phyloP scores from a whole-genome alignment of 495 filamentous ascomycete species.

The Tricharina praecox region DNA sequence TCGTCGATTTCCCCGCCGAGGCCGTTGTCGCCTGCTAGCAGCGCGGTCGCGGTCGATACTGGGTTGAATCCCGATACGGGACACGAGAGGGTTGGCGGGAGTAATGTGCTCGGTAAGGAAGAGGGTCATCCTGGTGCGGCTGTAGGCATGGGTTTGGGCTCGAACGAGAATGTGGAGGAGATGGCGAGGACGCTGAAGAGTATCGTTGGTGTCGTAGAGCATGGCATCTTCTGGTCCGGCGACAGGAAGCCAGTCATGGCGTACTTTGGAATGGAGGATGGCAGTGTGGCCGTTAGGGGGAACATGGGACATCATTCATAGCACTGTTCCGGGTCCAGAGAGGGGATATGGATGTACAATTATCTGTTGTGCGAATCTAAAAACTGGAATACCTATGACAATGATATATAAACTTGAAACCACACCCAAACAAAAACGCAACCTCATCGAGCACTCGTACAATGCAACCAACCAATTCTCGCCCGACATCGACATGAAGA shows the following conservation, averaged over 20 bases:
- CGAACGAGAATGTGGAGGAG: constrained; percentile 47
- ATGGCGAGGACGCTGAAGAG: constrained; percentile 56
- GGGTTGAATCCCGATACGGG: constrained; percentile 16
- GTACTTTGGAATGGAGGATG: constrained; percentile 86
- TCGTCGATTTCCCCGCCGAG: constrained; percentile 64
- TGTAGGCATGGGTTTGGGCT: constrained; percentile 28
- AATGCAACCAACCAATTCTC: no score
- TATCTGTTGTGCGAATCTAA: no score
- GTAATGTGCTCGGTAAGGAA: constrained; percentile 26
- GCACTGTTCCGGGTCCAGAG: no score
- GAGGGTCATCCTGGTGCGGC: constrained; percentile 25
- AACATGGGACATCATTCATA: not conserved
- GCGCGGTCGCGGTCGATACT: constrained; percentile 17
- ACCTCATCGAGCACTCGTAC: no score
- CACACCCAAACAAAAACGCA: no score
- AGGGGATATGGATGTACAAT: no score
- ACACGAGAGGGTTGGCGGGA: constrained; percentile 18
- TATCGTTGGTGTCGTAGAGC: constrained; percentile 77
- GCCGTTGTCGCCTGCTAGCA: constrained; percentile 16
- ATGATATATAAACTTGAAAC: no score
- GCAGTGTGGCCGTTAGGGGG: constrained; percentile 33
- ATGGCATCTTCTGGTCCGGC: constrained; percentile 69
- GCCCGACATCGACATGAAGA: no score
- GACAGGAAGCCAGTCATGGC: constrained; percentile 84
- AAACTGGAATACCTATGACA: no score